Conservation (phyloP, 108 stramenopile genomes). For the Skeletonema menzelii region DNA sequence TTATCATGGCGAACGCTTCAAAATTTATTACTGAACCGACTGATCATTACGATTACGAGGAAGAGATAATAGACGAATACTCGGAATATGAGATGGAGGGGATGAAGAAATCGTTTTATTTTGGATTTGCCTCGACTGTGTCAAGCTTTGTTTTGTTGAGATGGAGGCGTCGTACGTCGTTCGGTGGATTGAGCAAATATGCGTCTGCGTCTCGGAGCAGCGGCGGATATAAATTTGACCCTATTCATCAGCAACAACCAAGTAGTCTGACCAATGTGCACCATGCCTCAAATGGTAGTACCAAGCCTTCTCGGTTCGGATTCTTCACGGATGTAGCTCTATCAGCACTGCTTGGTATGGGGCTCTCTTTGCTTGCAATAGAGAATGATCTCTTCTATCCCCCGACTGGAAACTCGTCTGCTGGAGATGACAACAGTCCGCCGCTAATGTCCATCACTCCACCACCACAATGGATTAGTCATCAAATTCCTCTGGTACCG, state of each 20-base stretch:
- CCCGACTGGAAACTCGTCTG: not conserved
- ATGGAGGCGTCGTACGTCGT: slow-evolving; percentile 9
- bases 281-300: not conserved
- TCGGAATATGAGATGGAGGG: slow-evolving; percentile 9
- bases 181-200: slow-evolving; percentile 1
- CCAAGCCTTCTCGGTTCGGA: not conserved
- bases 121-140: slow-evolving; percentile 21
- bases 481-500: slow-evolving; percentile 27
- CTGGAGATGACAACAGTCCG: not conserved
- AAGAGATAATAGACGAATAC: slow-evolving; percentile 22
- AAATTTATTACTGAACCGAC: slow-evolving; percentile 7
- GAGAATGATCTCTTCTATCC: slow-evolving; percentile 30
- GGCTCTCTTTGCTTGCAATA: slow-evolving; percentile 25
- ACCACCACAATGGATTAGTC: slow-evolving; percentile 42
- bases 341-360: slow-evolving; percentile 10
- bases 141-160: slow-evolving; percentile 2
- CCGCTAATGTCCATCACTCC: slow-evolving; percentile 10
- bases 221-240: slow-evolving; percentile 38
- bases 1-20: slow-evolving; percentile 17
- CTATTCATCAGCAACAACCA: slow-evolving; percentile 1
- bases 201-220: slow-evolving; percentile 3
- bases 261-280: not conserved
- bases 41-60: slow-evolving; percentile 23
- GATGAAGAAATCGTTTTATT: slow-evolving; percentile 13
- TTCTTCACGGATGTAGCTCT: slow-evolving; percentile 17